Base-by-base conservation (phyloP, 2,329 filamentous ascomycete genomes). In the Sclerotinia spermophila region DNA sequence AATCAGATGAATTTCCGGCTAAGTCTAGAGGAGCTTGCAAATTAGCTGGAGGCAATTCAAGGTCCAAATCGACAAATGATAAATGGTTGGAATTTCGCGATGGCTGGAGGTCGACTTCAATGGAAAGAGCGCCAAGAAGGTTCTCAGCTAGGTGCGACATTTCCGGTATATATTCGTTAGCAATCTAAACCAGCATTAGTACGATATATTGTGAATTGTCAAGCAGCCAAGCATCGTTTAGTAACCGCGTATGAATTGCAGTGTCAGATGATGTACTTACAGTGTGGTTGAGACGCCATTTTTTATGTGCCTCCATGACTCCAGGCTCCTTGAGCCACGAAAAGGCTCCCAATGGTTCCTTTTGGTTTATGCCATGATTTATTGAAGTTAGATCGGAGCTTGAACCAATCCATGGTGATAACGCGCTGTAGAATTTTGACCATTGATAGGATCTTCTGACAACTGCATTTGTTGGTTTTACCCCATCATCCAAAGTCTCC, bases 401-500 rank as follows among this genome's bases (percentile, higher is more conserved):
- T 44, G 73, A 74, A 38, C 74, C 72, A 6, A 55, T 69, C 42
- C 76, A 67, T n/a, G 75, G 73, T 13, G 68, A 55, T 38, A 77
- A 6, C 5, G 73, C 72, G 33, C 60, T 75, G 45, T 76, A 73
- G 65, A 75, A 78, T 21, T 60, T 73, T 59, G 66, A 76, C 74
- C 75, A 75, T 40, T 72, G 73, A 56, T 73, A 75, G 15, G 72
- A 72, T 51, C 77, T 71, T 48, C 73, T 73, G 17, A 79, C 71
- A 8, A 79, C 75, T 13, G 79, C 77, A 68, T 78, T 67, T 10
- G 68, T 48, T 17, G 70, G 51, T 17, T 66, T 72, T 4, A 74
- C 72, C 44, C 78, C 71, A 70, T 79, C 77, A 48, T 78, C 75
- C 17, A 80, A 70, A 15, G 79, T 77, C 33, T 80, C 72, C 65